Base-by-base conservation (phyloP, 306 rosid species). In the Trichosanthes truncata region DNA sequence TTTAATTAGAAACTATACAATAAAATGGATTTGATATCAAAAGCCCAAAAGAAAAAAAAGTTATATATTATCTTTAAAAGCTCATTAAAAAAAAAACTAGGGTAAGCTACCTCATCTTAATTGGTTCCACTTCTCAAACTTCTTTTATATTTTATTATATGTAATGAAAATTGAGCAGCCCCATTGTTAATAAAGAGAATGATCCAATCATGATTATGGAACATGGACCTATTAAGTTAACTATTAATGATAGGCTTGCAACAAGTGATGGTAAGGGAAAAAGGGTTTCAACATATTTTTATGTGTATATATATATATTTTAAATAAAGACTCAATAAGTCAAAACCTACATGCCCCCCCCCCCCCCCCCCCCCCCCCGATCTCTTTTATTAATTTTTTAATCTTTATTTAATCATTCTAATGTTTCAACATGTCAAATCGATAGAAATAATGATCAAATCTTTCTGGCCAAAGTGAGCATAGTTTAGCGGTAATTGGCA, bases 181-280 rank as follows among this genome's bases (percentile, higher is more conserved):
- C 78, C 78, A 26, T 73, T 48, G 25, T 73, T 23, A 9, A 74
- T 74, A 49, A 74, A 74, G 61, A 26, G 43, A 29, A 49, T 74
- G 41, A 29, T 74, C 59, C 61, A 45, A 35, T 74, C 17, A 74
- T 72, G 77, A 74, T 49, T 15, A 74, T 49, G 61, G 78, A 74
- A 48, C 23, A 74, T 49, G 78, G 78, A 74, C 15, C 17, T 73
- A 48, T 49, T 35, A 29, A 49, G 25, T 67, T 67, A 74, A 49
- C 61, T 74, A 49, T 74, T 74, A 49, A 29, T 74, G 62, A 74
- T 74, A 51, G 78, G 78, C 11, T 73, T 45, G 41, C 43, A 73
- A 73, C 40, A 25, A 46, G 41, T 45, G 23, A 45, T 13, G 55
- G 53, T 41, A 45, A 72, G 5, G 55, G 38, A 40, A 45, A 72